Base-by-base conservation (phyloP, 2,329 filamentous ascomycete species). In the Talaromyces amestolkiae region DNA sequence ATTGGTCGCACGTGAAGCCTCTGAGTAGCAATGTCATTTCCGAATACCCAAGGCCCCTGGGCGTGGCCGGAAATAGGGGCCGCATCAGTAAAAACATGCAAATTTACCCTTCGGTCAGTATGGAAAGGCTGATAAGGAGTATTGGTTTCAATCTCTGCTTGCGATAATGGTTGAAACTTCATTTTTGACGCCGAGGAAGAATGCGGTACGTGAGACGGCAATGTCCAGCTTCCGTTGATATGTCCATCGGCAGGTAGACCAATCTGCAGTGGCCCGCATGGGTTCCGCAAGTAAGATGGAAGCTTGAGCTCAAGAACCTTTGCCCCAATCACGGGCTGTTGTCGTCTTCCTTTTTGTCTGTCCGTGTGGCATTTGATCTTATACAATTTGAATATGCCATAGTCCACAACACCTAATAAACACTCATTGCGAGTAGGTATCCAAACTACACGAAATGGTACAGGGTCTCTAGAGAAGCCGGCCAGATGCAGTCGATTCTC, bases 91-190 rank as follows among this genome's bases (percentile, higher is more conserved):
- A 73, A 89, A 91, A 92, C 85, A 70, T 88, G 91, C 33, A 97
- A 82, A n/a, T 85, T 87, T 53, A 98, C 91, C 3, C 94, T 87
- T 63, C 88, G 86, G 73, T 98, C 93, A 0, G 93, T 95, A 75
- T 98, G 94, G 80, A 98, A 97, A 1, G 95, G 94, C 72, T 97
- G 93, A 72, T 97, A 98, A 2, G 94, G 92, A 4, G 93, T 91
- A 73, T 94, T 97, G 1, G 94, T 97, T 74, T 99, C 95, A 69
- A 97, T 96, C 80, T 97, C 93, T 6, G 92, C 92, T 86, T 93
- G 75, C 80, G 90, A 75, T 79, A 91, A 77, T 82, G 90, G 75
- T 81, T 85, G 72, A 76, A 79, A 72, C 79, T 81, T 70, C 69
- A 72, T 59, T 72, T 74, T 69, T 69, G 72, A 71, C 72, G 75